A percentile compares a stretch with the other conserved stretches of the same genome.
Evolutionary conservation across 345 rosid species (phyloP).

Genomic region (Eucalyptus tenuipes): DNA sequence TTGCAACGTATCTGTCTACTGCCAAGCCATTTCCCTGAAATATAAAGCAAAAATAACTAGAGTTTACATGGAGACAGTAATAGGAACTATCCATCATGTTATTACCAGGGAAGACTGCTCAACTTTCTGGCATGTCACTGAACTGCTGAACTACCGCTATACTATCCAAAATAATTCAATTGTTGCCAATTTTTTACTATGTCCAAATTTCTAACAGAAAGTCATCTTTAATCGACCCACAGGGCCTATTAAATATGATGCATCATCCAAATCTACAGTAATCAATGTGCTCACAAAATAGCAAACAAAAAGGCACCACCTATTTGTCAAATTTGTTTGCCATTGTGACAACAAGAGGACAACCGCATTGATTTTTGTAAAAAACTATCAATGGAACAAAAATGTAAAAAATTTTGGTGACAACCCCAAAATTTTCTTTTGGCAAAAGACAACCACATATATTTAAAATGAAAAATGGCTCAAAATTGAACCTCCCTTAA

Average conservation of each 20-base stretch:
- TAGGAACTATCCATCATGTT: not conserved
- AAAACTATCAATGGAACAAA: not conserved
- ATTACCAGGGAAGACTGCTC: not conserved
- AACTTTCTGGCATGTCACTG: not conserved
- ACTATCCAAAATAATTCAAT: not conserved
- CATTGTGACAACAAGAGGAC: not conserved
- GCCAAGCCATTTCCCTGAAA: slow-evolving; percentile 88
- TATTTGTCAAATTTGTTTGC: not conserved
- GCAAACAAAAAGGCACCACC: not conserved
- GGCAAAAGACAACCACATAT: not conserved
- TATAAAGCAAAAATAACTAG: not conserved
- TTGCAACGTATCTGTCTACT: slow-evolving; percentile 94
- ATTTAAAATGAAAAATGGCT: not conserved
- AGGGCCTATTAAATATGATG: not conserved
- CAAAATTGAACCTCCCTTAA: not conserved
- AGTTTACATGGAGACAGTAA: not conserved
- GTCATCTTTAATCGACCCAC: not conserved
- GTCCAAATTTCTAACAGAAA: not conserved
- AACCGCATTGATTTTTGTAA: not conserved
- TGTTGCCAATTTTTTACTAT: not conserved
- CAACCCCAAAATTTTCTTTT: not conserved
- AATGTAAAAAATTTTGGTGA: not conserved
- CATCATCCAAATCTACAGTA: not conserved
- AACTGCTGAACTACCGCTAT: not conserved
- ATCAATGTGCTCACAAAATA: not conserved